Conservation (phyloP, 306 rosid genomes). For the Rosa multiflora region DNA sequence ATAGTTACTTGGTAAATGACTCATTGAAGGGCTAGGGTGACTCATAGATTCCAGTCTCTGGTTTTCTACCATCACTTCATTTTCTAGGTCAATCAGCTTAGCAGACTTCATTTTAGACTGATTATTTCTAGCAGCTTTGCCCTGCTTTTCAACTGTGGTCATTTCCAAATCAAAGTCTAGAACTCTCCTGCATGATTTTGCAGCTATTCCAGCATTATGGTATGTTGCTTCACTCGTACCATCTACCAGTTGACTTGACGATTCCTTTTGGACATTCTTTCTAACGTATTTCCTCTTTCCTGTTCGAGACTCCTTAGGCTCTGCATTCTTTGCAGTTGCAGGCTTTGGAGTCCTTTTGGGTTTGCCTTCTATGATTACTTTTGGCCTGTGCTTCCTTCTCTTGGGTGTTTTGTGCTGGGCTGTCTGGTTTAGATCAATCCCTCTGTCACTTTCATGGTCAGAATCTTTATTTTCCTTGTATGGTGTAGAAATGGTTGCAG, state of each 20-base stretch:
- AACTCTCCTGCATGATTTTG: constrained; percentile 61
- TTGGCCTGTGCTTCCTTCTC: constrained; percentile 88
- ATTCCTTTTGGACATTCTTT: constrained; percentile 39
- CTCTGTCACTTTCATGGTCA: constrained; percentile 38
- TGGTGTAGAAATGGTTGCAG: constrained; percentile 46
- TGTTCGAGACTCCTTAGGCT: constrained; percentile 38
- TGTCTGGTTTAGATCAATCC: constrained; percentile 68
- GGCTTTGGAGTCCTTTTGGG: constrained; percentile 53
- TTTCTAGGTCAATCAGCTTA: constrained; percentile 25
- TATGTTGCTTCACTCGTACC: constrained; percentile 25
- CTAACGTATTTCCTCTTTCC: constrained; percentile 63
- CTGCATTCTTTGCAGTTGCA: constrained; percentile 36
- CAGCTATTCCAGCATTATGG: constrained; percentile 25
- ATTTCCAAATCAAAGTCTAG: constrained; percentile 60
- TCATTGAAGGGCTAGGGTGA: constrained; percentile 27
- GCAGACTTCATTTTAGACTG: constrained; percentile 29
- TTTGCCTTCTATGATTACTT: constrained; percentile 72
- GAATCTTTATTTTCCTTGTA: constrained; percentile 30
- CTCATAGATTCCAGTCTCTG: constrained; percentile 30
- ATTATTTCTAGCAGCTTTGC: constrained; percentile 26
- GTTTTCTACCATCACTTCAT: constrained; percentile 31
- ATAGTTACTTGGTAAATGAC: constrained; percentile 25
- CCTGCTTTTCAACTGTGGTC: constrained; percentile 34
- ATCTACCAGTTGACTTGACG: constrained; percentile 44
- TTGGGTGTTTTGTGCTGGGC: constrained; percentile 65